Conservation (phyloP, 2,329 filamentous ascomycete genomes). For the Cytospora paraplurivora region DNA sequence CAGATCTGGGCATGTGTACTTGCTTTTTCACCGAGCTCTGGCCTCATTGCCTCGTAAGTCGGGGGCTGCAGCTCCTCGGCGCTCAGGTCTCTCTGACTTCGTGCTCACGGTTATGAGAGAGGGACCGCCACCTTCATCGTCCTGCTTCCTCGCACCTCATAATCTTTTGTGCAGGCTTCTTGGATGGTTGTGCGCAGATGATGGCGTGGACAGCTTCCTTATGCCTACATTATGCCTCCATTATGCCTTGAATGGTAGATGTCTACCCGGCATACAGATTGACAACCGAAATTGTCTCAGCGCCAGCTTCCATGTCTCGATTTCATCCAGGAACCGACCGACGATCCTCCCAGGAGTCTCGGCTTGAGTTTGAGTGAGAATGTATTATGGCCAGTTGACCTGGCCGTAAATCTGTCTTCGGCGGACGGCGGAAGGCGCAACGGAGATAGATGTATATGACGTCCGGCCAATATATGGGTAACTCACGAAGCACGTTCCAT, state of each 20-base stretch:
- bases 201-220: neutral
- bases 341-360: neutral
- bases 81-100: neutral
- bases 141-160: neutral
- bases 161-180: neutral
- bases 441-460: neutral
- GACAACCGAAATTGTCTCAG: neutral
- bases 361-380: neutral
- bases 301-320: neutral
- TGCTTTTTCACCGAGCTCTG: neutral
- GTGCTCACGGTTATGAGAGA: neutral
- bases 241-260: too few relatives aligned
- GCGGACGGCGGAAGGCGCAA: neutral
- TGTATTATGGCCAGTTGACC: neutral
- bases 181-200: neutral
- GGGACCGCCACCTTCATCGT: neutral
- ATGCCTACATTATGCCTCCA: too few relatives aligned
- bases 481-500: neutral
- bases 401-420: neutral
- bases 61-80: neutral
- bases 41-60: neutral
- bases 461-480: neutral
- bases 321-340: neutral
- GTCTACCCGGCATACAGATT: neutral
- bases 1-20: neutral